Conservation (phyloP, 768 basidiomycete genomes). For the Russula abietina region DNA sequence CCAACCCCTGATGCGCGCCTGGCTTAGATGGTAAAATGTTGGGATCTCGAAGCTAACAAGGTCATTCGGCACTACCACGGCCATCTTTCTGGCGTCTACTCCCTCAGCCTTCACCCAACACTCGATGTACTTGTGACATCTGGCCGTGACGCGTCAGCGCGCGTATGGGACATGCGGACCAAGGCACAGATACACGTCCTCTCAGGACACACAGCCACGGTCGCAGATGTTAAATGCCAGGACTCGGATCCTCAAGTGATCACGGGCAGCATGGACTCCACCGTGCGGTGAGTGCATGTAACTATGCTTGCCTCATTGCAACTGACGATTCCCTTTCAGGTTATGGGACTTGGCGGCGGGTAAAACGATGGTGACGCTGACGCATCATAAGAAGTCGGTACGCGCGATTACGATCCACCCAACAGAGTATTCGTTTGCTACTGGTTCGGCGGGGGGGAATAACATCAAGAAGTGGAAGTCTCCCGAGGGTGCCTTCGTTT, state of each 20-base stretch:
- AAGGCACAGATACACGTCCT: conserved; percentile 94
- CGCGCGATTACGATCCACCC: conserved; percentile 92
- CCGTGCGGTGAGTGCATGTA: conserved; percentile 60
- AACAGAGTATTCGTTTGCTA: conserved; percentile 94
- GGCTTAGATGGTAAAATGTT: conserved; percentile 95
- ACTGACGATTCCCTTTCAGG: conserved; percentile 35
- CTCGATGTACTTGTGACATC: conserved; percentile 93
- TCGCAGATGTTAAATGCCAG: conserved; percentile 94
- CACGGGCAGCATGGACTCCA: conserved; percentile 97
- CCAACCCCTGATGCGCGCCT: neutral
- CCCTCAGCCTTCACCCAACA: conserved; percentile 88
- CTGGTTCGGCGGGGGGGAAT: conserved; percentile 95
- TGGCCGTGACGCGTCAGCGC: conserved; percentile 92
- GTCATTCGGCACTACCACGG: conserved; percentile 99
- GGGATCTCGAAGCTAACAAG: conserved; percentile 98
- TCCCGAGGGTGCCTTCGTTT: conserved; percentile 91
- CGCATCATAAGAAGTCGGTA: conserved; percentile 99
- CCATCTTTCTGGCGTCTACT: conserved; percentile 96
- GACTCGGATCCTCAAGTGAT: conserved; percentile 98
- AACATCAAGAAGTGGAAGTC: conserved; percentile 99
- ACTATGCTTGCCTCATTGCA: neutral
- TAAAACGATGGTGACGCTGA: conserved; percentile 91
- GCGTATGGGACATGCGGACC: conserved; percentile 99
- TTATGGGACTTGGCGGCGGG: conserved; percentile 98
- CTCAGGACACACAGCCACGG: conserved; percentile 88